phyloP scores from a whole-genome alignment of 257 asterid species.

The Plantago major region DNA sequence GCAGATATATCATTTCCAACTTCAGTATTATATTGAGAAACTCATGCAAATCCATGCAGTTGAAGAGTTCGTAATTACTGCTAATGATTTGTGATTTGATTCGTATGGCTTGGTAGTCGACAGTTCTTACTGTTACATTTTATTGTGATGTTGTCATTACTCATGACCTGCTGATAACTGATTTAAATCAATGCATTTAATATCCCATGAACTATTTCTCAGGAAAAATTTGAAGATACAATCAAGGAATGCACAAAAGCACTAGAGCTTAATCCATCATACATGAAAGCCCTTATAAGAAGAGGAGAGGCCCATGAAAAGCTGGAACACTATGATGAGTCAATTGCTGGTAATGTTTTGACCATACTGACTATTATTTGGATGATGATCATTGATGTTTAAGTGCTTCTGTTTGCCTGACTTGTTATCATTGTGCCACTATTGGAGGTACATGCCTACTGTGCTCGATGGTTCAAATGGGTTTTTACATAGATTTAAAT shows the following conservation, averaged over 20 bases:
- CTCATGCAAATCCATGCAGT: not conserved
- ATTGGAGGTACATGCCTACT: too few species aligned
- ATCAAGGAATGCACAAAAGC: conserved; percentile 89
- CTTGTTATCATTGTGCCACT: not conserved
- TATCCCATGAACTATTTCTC: conserved; percentile 21
- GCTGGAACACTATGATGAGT: conserved; percentile 81
- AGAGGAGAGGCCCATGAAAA: conserved; percentile 92
- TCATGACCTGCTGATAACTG: conserved; percentile 13
- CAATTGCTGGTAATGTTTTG: conserved; percentile 64
- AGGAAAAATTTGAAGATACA: conserved; percentile 77
- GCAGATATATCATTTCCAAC: not conserved
- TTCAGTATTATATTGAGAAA: not conserved
- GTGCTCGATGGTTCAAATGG: too few species aligned
- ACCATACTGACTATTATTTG: conserved; percentile 7
- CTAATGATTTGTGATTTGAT: not conserved
- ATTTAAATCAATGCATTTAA: conserved; percentile 21
- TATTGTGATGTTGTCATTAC: conserved; percentile 6
- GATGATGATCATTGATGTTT: conserved; percentile 7
- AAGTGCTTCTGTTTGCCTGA: not conserved
- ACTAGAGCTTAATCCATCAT: conserved; percentile 70
- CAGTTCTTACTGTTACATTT: not conserved
- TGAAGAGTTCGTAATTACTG: conserved; percentile 5
- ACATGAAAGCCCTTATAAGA: conserved; percentile 71
- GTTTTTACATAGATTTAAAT: too few species aligned
- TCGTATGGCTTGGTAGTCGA: not conserved